phyloP scores from a whole-genome alignment of 345 rosid genomes.

The Eucalyptus curtisii region DNA sequence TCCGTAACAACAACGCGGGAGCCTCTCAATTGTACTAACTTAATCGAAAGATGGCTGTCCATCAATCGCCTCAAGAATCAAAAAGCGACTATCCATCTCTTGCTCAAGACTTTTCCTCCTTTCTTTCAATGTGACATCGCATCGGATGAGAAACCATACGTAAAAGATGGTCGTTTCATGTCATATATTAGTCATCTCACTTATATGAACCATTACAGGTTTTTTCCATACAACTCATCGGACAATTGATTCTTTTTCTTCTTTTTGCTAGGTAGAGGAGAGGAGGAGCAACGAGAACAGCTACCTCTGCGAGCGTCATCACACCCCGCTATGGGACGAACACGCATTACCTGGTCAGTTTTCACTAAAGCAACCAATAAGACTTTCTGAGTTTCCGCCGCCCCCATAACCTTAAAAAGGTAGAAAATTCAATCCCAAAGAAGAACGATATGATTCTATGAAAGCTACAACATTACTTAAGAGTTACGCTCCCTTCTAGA shows the following conservation, averaged over 20 bases:
- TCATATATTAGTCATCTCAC: background rate
- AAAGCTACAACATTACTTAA: background rate
- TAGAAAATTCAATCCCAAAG: background rate
- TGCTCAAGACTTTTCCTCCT: background rate
- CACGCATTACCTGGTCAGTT: background rate
- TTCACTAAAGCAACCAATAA: background rate
- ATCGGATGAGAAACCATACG: background rate
- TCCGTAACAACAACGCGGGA: background rate
- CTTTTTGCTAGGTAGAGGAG: background rate
- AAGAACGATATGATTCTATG: background rate
- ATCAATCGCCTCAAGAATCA: background rate
- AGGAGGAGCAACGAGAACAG: background rate
- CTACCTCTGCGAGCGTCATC: background rate
- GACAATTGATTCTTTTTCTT: background rate
- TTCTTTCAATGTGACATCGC: background rate
- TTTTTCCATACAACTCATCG: rapidly evolving
- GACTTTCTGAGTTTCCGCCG: background rate
- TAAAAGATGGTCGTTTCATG: background rate
- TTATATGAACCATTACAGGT: background rate
- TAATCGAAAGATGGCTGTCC: background rate
- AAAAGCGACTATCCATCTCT: background rate
- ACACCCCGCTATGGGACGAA: background rate
- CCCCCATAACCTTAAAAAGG: background rate
- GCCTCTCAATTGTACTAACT: background rate
- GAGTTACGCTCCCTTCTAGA: background rate